These are phyloP conservation scores for Lactarius hatsudake DNA, from an alignment of 768 basidiomycete species.

Conservation along the genomic window DNA sequence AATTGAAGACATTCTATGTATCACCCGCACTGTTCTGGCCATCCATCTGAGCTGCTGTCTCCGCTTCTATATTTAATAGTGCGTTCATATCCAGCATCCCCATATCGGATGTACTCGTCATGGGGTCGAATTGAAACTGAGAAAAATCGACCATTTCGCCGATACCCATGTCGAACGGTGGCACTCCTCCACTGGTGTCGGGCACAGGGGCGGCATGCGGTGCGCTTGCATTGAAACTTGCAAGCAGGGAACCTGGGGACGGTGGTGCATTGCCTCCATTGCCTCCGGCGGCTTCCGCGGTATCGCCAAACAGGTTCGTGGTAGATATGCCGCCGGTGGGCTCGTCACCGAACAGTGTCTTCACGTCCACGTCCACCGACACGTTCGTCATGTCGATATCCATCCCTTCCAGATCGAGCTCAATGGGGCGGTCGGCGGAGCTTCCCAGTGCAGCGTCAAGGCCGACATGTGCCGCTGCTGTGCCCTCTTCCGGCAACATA, in stretches of 20 bases:
- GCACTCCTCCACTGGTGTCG: slow-evolving; percentile 22
- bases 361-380: slow-evolving; percentile 33
- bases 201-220: slow-evolving; percentile 25
- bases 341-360: slow-evolving; percentile 50
- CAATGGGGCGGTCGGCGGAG: slow-evolving; percentile 79
- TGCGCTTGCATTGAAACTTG: slow-evolving; percentile 12
- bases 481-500: slow-evolving; percentile 30
- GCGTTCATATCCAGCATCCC: slow-evolving; percentile 27
- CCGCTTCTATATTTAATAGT: slow-evolving; percentile 15
- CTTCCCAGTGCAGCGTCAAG: slow-evolving; percentile 47
- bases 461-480: slow-evolving; percentile 34
- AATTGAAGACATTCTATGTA: slow-evolving; percentile 6
- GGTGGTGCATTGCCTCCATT: slow-evolving; percentile 25
- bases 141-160: slow-evolving; percentile 18
- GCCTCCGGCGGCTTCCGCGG: slow-evolving; percentile 12
- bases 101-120: slow-evolving; percentile 39
- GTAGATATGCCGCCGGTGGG: slow-evolving; percentile 30
- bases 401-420: slow-evolving; percentile 74
- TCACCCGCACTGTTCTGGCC: slow-evolving; percentile 16
- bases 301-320: slow-evolving; percentile 30
- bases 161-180: slow-evolving; percentile 45
- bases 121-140: slow-evolving; percentile 14
- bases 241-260: slow-evolving; percentile 29
- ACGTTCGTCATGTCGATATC: slow-evolving; percentile 49
- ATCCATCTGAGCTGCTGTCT: slow-evolving; percentile 10